Evolutionary conservation across 2,329 filamentous ascomycete species (phyloP).

Genomic region (Talaromyces pinophilus): DNA sequence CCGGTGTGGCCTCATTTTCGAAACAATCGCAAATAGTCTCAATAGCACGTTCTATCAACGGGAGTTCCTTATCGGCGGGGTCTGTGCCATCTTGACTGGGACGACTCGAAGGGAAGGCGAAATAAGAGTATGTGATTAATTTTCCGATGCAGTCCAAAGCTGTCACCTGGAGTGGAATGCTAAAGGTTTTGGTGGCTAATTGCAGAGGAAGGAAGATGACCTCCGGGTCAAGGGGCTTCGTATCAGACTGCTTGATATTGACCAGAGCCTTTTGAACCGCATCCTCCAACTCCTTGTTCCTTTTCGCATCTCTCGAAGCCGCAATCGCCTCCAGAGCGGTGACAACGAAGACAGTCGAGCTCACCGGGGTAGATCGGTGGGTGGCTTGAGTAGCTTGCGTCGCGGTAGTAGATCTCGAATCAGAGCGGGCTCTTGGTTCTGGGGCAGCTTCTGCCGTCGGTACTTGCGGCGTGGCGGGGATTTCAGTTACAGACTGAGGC

Average conservation of each 20-base stretch:
- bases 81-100: conserved; percentile 30
- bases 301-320: conserved; percentile 84
- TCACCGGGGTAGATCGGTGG: conserved; percentile 67
- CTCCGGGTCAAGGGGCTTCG: conserved; percentile 82
- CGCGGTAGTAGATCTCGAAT: conserved; percentile 60
- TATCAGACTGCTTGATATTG: conserved; percentile 82
- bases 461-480: conserved; percentile 23
- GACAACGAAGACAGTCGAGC: conserved; percentile 93
- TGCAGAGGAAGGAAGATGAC: conserved; percentile 88
- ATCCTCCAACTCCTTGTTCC: conserved; percentile 80
- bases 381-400: conserved; percentile 48
- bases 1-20: conserved; percentile 88
- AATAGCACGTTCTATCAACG: conserved; percentile 94
- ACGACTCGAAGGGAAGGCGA: conserved; percentile 67
- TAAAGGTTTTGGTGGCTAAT: conserved; percentile 83
- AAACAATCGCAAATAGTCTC: conserved; percentile 99
- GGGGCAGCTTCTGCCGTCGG: conserved; percentile 29
- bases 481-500: conserved; percentile 17
- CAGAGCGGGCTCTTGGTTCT: conserved; percentile 54
- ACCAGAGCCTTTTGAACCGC: conserved; percentile 77
- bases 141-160: conserved; percentile 98
- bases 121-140: conserved; percentile 98
- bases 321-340: conserved; percentile 91
- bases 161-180: conserved; percentile 80
- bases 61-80: conserved; percentile 54